phyloP scores from a whole-genome alignment of 176 grass and related monocot genomes.

The Triticum monococcum region DNA sequence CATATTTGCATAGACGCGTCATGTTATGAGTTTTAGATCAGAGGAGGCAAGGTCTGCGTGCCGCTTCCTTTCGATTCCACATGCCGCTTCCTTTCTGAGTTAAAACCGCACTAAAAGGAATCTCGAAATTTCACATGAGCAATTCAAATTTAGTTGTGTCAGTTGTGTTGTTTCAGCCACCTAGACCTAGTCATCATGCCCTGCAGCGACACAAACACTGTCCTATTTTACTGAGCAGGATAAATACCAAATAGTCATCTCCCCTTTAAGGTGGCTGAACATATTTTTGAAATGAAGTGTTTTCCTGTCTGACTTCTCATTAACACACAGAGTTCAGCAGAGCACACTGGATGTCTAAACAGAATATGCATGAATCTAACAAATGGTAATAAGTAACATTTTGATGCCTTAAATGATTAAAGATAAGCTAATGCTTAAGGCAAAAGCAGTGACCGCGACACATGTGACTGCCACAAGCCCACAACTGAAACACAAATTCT shows the following conservation, averaged over 20 bases:
- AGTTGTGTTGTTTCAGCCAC: background rate
- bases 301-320: background rate
- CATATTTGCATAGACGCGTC: background rate
- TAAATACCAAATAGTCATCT: background rate
- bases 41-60: background rate
- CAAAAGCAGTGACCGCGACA: background rate
- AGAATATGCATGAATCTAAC: background rate
- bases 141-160: background rate
- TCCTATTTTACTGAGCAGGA: background rate
- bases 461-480: background rate
- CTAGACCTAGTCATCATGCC: background rate
- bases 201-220: background rate
- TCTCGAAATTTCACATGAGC: background rate
- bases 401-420: background rate
- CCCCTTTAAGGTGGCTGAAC: background rate
- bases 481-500: background rate
- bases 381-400: background rate
- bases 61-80: background rate
- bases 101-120: background rate
- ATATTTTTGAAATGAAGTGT: background rate
- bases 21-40: background rate
- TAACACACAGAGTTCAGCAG: background rate
- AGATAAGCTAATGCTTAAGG: background rate
- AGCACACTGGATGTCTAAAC: background rate
- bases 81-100: background rate